Conservation (phyloP, 2,329 filamentous ascomycete species). For the Sporothrix pallida region DNA sequence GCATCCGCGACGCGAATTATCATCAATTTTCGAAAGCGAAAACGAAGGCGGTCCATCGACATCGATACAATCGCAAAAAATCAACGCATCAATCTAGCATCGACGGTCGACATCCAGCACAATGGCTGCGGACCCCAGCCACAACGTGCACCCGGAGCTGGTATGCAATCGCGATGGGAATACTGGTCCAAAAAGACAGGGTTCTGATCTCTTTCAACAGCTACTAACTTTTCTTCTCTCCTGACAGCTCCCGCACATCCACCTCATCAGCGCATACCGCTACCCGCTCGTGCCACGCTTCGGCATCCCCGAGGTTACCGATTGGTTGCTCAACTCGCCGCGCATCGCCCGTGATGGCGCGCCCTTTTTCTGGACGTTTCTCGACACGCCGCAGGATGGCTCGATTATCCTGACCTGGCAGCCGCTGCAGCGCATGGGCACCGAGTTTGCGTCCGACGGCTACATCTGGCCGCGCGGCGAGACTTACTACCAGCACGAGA, state of each 20-base stretch:
- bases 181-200: too few species aligned
- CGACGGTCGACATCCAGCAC: constrained; percentile 20
- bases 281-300: constrained; percentile 77
- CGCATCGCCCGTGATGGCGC: constrained; percentile 83
- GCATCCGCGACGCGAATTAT: constrained; percentile 22
- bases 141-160: constrained; percentile 46
- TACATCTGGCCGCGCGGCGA: constrained; percentile 89
- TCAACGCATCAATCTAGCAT: neutral
- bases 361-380: constrained; percentile 91
- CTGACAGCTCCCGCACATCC: constrained; percentile 79
- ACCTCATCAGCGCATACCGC: constrained; percentile 82
- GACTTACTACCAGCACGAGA: constrained; percentile 74
- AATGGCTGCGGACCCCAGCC: constrained; percentile 45
- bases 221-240: neutral
- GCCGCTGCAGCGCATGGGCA: constrained; percentile 71
- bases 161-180: constrained; percentile 36
- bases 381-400: constrained; percentile 81
- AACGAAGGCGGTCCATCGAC: neutral
- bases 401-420: constrained; percentile 89
- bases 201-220: neutral
- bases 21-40: neutral
- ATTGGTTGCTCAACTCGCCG: constrained; percentile 82
- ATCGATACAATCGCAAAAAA: neutral
- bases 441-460: constrained; percentile 86
- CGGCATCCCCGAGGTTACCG: constrained; percentile 76